Evolutionary conservation across 2,329 filamentous ascomycete genomes (phyloP).

Genomic region (Dactylonectria macrodidyma): DNA sequence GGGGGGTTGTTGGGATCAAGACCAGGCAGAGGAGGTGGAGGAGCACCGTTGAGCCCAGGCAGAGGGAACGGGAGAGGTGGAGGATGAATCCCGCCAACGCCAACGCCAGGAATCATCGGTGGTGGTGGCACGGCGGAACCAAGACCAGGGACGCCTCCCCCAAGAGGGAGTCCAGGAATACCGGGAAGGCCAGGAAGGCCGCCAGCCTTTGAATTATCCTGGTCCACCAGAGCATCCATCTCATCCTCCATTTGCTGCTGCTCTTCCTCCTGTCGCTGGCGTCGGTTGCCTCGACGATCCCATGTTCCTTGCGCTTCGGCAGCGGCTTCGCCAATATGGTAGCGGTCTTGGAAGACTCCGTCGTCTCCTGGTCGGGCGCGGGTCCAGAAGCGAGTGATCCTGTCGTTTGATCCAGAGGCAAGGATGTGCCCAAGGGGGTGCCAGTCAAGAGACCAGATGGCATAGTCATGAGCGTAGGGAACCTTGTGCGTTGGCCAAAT

Average conservation of each 20-base stretch:
- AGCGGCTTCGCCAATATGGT: slow-evolving; percentile 94
- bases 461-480: slow-evolving; percentile 91
- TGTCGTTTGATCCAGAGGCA: slow-evolving; percentile 95
- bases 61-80: slow-evolving; percentile 70
- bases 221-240: slow-evolving; percentile 91
- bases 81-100: slow-evolving; percentile 57
- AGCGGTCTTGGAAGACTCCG: slow-evolving; percentile 89
- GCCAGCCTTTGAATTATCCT: slow-evolving; percentile 74
- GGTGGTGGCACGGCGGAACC: slow-evolving; percentile 61
- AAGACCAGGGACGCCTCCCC: slow-evolving; percentile 58
- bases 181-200: slow-evolving; percentile 60
- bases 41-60: slow-evolving; percentile 62
- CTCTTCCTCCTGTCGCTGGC: slow-evolving; percentile 90
- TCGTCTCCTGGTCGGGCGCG: slow-evolving; percentile 89
- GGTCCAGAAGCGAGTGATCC: slow-evolving; percentile 97
- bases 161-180: slow-evolving; percentile 72
- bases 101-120: slow-evolving; percentile 67
- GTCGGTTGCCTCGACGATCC: slow-evolving; percentile 83
- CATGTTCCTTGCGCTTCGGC: slow-evolving; percentile 97
- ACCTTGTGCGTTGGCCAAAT: slow-evolving; percentile 92
- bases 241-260: slow-evolving; percentile 96
- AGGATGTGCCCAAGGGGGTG: slow-evolving; percentile 96
- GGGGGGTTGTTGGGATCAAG: slow-evolving; percentile 73
- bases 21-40: slow-evolving; percentile 67
- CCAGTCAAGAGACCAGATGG: slow-evolving; percentile 98